phyloP scores from a whole-genome alignment of 2,329 filamentous ascomycete genomes.

The Botryosphaeria dothidea region DNA sequence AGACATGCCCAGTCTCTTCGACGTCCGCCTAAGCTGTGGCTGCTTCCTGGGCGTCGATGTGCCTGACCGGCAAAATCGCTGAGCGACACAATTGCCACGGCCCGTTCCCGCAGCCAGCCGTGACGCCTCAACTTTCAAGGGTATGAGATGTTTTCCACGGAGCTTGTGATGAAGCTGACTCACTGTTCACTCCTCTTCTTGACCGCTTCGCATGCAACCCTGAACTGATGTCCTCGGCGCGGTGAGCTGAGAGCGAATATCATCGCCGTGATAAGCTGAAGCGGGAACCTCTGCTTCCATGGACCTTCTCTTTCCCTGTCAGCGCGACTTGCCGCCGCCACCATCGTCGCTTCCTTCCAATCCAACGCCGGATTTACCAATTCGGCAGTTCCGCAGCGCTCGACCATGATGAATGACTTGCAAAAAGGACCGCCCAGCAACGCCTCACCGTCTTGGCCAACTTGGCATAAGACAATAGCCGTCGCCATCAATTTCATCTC shows the following conservation, averaged over 20 bases:
- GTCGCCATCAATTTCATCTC: neutral
- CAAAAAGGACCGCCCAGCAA: neutral
- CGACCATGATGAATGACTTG: neutral
- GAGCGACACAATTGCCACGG: neutral
- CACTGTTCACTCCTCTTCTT: neutral
- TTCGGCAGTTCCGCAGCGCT: neutral
- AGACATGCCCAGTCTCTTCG: neutral
- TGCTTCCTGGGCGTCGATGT: neutral
- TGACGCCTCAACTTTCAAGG: neutral
- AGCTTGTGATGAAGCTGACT: neutral
- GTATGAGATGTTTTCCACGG: neutral
- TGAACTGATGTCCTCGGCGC: neutral
- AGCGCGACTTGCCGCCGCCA: neutral
- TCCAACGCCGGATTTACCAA: neutral
- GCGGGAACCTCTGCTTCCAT: neutral
- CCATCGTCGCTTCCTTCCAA: neutral
- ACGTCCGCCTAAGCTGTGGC: neutral
- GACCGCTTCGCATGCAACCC: neutral
- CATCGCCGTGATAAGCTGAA: neutral
- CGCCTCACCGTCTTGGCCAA: slow-evolving; percentile 1
- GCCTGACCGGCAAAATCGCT: neutral
- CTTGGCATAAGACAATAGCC: slow-evolving; percentile 1
- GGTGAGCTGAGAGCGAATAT: neutral
- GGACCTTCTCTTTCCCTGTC: neutral
- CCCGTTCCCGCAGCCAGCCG: neutral